Percentiles rank a stretch among this genome's conserved stretches.
These are phyloP conservation scores for Candida dubliniensis DNA, from an alignment of 1,139 yeast species.

Conservation along the genomic window DNA sequence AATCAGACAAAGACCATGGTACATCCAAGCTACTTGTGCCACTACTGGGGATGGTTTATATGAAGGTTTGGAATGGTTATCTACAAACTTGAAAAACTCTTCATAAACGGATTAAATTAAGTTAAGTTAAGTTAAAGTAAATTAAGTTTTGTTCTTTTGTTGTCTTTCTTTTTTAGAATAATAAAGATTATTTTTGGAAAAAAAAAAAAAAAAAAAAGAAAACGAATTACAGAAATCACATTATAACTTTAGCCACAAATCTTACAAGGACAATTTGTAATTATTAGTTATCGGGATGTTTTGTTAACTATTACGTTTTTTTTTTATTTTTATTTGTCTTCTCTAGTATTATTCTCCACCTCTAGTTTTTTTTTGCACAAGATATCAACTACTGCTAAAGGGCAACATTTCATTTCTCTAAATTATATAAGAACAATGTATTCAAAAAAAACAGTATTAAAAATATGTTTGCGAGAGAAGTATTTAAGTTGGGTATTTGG, in stretches of 20 bases:
- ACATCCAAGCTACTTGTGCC: constrained; percentile 45
- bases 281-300: too few relatives aligned
- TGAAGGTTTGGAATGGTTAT: constrained; percentile 47
- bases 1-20: constrained; percentile 46
- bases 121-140: background rate
- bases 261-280: background rate
- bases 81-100: constrained; percentile 35
- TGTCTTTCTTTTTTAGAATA: constrained; percentile 4
- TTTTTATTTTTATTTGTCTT: too few relatives aligned
- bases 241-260: background rate
- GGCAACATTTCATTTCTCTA: too few relatives aligned
- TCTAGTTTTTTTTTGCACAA: too few relatives aligned
- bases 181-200: constrained; percentile 2
- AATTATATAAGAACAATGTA: too few relatives aligned
- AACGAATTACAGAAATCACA: background rate
- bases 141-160: background rate
- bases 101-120: constrained; percentile 10
- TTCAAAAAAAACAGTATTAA: too few relatives aligned
- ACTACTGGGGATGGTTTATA: constrained; percentile 46
- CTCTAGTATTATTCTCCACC: too few relatives aligned
- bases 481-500: too few relatives aligned
- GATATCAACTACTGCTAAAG: too few relatives aligned
- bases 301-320: too few relatives aligned
- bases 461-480: too few relatives aligned
- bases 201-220: background rate